Conservation (phyloP, 495 filamentous ascomycete genomes). For the Stereocaulon alpinum region DNA sequence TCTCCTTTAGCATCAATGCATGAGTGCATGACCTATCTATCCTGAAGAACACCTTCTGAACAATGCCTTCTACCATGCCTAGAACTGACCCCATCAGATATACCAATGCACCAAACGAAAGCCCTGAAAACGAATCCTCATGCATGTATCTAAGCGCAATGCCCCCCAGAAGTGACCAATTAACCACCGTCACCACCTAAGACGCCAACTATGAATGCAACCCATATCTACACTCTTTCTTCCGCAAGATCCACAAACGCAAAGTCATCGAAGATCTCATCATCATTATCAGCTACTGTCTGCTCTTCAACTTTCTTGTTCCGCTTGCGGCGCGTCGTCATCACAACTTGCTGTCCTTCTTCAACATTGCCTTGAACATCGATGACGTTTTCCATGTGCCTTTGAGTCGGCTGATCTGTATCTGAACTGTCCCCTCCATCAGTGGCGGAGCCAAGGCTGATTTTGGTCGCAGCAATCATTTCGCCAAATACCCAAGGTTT, state of each 20-base stretch:
- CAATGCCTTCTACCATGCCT: not conserved
- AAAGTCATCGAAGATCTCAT: conserved; percentile 89
- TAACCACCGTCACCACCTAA: not conserved
- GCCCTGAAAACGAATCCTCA: not conserved
- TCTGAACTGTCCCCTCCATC: conserved; percentile 44
- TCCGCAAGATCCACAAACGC: conserved; percentile 87
- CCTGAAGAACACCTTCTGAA: not conserved
- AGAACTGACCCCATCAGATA: not conserved
- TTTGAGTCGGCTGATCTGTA: conserved; percentile 28
- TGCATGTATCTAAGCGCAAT: not conserved
- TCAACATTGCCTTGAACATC: conserved; percentile 46
- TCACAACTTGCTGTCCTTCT: conserved; percentile 65
- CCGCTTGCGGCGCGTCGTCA: conserved; percentile 66
- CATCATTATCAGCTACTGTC: conserved; percentile 36
- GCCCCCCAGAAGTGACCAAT: not conserved
- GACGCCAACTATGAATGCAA: conserved; percentile 1
- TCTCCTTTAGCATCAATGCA: not conserved
- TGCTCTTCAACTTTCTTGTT: conserved; percentile 28
- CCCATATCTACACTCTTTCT: conserved; percentile 55
- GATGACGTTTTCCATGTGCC: conserved; percentile 43
- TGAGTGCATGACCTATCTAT: conserved; percentile 4
- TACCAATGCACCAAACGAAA: not conserved
- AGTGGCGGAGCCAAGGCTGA: conserved; percentile 44
- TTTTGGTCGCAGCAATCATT: conserved; percentile 46
- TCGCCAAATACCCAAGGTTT: conserved; percentile 65